These are phyloP conservation scores for Esteya vermicola DNA, from an alignment of 2,329 filamentous ascomycete species.

Conservation along the genomic window DNA sequence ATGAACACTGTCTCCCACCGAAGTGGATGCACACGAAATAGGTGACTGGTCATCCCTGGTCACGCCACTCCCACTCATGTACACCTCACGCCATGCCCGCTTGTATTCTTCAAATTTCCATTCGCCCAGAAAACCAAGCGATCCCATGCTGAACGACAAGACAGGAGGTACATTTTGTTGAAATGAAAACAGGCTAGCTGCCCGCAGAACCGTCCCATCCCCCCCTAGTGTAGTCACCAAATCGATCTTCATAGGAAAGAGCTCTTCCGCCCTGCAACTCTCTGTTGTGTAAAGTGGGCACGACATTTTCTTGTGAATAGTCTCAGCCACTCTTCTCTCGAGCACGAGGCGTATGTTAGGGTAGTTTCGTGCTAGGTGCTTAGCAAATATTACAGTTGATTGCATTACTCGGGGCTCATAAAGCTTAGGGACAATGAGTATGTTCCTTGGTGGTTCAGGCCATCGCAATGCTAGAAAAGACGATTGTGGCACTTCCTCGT, in stretches of 20 bases:
- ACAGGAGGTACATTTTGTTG: slow-evolving; percentile 75
- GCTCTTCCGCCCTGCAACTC: slow-evolving; percentile 25
- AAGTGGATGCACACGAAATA: slow-evolving; percentile 26
- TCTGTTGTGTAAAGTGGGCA: slow-evolving; percentile 59
- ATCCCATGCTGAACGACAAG: slow-evolving; percentile 92
- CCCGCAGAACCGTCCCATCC: slow-evolving; percentile 80
- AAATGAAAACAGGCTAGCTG: slow-evolving; percentile 74
- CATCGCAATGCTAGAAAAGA: slow-evolving; percentile 41
- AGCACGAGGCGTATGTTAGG: slow-evolving; percentile 70
- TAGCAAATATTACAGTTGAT: slow-evolving; percentile 42
- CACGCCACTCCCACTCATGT: slow-evolving; percentile 56
- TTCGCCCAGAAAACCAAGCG: slow-evolving; percentile 84
- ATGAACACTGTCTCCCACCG: slow-evolving; percentile 56
- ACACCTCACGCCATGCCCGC: slow-evolving; percentile 80
- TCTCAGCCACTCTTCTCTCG: slow-evolving; percentile 58
- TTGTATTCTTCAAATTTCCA: slow-evolving; percentile 95
- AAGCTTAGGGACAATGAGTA: slow-evolving; percentile 45
- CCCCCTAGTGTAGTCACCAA: slow-evolving; percentile 82
- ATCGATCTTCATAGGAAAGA: slow-evolving; percentile 69
- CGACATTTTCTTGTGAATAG: slow-evolving; percentile 54
- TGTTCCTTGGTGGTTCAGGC: slow-evolving; percentile 38
- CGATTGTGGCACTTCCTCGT: slow-evolving; percentile 42
- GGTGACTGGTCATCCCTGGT: too few species aligned
- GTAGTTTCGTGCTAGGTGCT: slow-evolving; percentile 68
- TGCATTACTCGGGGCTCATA: slow-evolving; percentile 37